phyloP scores from a whole-genome alignment of 1,139 yeast genomes.

The Ogataea hybrid region DNA sequence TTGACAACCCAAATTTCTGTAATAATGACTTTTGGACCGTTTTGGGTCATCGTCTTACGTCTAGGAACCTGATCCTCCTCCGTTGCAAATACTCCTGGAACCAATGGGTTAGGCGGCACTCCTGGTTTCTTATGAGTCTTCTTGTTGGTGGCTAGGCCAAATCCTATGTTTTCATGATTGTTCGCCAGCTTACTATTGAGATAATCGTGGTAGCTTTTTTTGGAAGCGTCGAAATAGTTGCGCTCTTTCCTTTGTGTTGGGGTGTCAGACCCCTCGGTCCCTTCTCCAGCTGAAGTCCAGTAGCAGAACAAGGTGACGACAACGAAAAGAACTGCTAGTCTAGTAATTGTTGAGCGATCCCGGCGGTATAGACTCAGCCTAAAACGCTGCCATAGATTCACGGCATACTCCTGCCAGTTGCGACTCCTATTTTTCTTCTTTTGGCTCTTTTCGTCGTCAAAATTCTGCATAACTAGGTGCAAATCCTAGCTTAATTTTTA shows the following conservation, averaged over 20 bases:
- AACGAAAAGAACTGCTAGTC: slow-evolving; percentile 1
- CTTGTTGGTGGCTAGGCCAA: slow-evolving; percentile 23
- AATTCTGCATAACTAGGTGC: slow-evolving; percentile 6
- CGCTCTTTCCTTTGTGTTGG: slow-evolving; percentile 4
- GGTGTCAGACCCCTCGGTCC: neutral
- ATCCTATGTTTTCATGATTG: slow-evolving; percentile 27
- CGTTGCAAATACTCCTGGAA: slow-evolving; percentile 25
- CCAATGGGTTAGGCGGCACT: slow-evolving; percentile 23
- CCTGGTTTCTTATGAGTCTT: slow-evolving; percentile 26
- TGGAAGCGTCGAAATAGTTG: slow-evolving; percentile 14
- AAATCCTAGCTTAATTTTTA: neutral
- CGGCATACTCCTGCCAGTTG: slow-evolving; percentile 10
- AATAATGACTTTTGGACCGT: slow-evolving; percentile 1
- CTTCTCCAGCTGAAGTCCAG: slow-evolving; percentile 1
- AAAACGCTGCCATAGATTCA: slow-evolving; percentile 8
- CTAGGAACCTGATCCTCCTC: slow-evolving; percentile 1
- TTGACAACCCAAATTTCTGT: slow-evolving; percentile 6
- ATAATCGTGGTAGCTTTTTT: slow-evolving; percentile 21
- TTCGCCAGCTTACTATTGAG: slow-evolving; percentile 23
- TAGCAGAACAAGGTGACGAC: neutral
- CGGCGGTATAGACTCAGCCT: slow-evolving; percentile 12
- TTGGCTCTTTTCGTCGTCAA: slow-evolving; percentile 18
- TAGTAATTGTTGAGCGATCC: slow-evolving; percentile 9
- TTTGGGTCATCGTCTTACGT: slow-evolving; percentile 2
- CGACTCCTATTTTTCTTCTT: slow-evolving; percentile 12